These are phyloP conservation scores for Suillus cothurnatus DNA, from an alignment of 768 basidiomycete genomes.

Conservation along the genomic window DNA sequence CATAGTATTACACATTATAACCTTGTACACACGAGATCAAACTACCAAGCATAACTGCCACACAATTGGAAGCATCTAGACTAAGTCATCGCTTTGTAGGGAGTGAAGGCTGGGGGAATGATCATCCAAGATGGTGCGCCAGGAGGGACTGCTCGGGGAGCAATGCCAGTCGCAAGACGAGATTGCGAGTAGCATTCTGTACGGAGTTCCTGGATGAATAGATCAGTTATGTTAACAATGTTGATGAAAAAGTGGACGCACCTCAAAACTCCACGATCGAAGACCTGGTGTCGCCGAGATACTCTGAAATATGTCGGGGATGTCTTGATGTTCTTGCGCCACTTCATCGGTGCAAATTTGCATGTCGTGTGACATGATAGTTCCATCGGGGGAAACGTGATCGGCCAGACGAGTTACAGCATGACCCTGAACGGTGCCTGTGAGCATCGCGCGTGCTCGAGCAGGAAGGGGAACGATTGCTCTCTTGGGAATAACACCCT, in stretches of 20 bases:
- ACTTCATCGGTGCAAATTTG: slow-evolving; percentile 6
- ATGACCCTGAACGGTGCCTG: neutral
- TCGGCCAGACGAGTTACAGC: neutral
- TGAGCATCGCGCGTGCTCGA: neutral
- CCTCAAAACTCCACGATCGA: slow-evolving; percentile 31
- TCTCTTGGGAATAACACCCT: slow-evolving; percentile 5
- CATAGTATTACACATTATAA: slow-evolving; percentile 14
- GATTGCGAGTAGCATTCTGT: slow-evolving; percentile 35
- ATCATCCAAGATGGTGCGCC: slow-evolving; percentile 20
- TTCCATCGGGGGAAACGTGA: neutral
- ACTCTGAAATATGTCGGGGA: slow-evolving; percentile 21
- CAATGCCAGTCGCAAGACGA: slow-evolving; percentile 24
- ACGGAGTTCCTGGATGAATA: slow-evolving; percentile 25
- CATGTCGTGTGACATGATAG: neutral
- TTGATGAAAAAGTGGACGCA: neutral
- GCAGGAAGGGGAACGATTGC: slow-evolving; percentile 1
- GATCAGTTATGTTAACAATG: neutral
- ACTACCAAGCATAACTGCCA: neutral
- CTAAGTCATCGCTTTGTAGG: slow-evolving; percentile 15
- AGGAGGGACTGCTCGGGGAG: slow-evolving; percentile 18
- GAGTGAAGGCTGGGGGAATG: slow-evolving; percentile 32
- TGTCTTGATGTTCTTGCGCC: neutral
- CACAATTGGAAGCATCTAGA: neutral
- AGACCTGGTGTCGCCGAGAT: slow-evolving; percentile 30
- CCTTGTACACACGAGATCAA: slow-evolving; percentile 1